Evolutionary conservation across 768 basidiomycete genomes (phyloP).

Genomic region (Naganishia onofrii): DNA sequence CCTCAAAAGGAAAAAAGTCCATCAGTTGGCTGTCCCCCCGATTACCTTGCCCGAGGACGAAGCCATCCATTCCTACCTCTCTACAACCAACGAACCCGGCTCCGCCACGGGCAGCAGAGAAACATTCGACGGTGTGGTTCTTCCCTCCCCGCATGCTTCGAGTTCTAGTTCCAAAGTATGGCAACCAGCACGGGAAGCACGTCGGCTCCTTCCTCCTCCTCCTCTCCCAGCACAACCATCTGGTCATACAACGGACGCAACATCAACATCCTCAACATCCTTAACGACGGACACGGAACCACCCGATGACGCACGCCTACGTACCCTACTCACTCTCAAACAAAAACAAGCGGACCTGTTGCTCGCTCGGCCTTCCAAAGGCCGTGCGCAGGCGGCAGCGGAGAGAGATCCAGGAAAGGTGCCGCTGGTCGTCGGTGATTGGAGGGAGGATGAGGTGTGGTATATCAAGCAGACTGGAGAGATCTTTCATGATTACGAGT

Average conservation of each 20-base stretch:
- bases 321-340: background rate
- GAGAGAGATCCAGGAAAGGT: background rate
- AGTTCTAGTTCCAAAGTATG: conserved; percentile 1
- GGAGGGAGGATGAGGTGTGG: conserved; percentile 31
- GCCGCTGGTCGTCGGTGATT: conserved; percentile 4
- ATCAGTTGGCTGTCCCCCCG: conserved; percentile 2
- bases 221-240: background rate
- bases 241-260: background rate
- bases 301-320: background rate
- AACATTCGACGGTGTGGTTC: conserved; percentile 12
- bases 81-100: background rate
- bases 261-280: background rate
- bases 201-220: background rate
- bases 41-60: background rate
- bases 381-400: background rate
- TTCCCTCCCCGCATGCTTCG: conserved; percentile 1
- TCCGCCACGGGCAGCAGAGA: background rate
- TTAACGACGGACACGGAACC: background rate
- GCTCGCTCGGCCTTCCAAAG: background rate
- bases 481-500: conserved; percentile 32
- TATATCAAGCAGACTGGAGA: conserved; percentile 29
- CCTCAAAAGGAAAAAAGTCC: conserved; percentile 21
- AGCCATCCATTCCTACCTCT: background rate
- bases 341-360: conserved; percentile 13
- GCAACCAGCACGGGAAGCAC: conserved; percentile 8